phyloP scores from a whole-genome alignment of 352 stramenopile species.

The Aphanomyces euteiches region DNA sequence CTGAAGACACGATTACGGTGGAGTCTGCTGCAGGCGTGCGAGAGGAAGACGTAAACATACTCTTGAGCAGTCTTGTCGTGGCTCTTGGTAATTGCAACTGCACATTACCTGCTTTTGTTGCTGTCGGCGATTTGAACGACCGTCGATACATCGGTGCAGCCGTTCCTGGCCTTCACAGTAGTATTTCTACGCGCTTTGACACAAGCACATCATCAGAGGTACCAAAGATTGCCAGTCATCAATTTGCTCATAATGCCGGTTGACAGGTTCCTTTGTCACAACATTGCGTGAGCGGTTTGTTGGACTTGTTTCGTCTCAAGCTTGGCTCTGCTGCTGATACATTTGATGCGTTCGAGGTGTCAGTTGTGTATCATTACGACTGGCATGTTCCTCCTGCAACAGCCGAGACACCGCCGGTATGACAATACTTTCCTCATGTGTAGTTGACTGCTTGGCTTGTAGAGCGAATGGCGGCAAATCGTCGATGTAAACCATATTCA shows the following conservation, averaged over 20 bases:
- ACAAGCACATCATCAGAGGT: constrained; percentile 68
- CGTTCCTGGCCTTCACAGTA: constrained; percentile 62
- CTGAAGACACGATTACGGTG: constrained; percentile 34
- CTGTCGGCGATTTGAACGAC: constrained; percentile 48
- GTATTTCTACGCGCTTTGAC: constrained; percentile 72
- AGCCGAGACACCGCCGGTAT: not conserved
- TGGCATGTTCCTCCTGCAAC: not conserved
- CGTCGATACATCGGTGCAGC: constrained; percentile 64
- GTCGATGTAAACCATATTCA: constrained; percentile 12
- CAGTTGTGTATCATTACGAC: constrained; percentile 17
- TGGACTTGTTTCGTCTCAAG: constrained; percentile 83
- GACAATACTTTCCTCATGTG: not conserved
- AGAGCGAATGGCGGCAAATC: constrained; percentile 8
- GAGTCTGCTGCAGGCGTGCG: constrained; percentile 38
- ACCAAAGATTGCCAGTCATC: constrained; percentile 27
- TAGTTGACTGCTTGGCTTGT: not conserved
- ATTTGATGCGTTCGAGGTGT: not conserved
- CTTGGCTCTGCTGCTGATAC: constrained; percentile 30
- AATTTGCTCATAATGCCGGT: no score
- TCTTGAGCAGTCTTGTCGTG: constrained; percentile 68
- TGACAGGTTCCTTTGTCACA: constrained; percentile 37
- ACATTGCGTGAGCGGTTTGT: constrained; percentile 66
- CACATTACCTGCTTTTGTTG: constrained; percentile 73
- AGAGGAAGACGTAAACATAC: constrained; percentile 48
- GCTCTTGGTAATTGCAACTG: constrained; percentile 79